Base-by-base conservation (phyloP, 495 filamentous ascomycete genomes). In the Tirmania nivea region DNA sequence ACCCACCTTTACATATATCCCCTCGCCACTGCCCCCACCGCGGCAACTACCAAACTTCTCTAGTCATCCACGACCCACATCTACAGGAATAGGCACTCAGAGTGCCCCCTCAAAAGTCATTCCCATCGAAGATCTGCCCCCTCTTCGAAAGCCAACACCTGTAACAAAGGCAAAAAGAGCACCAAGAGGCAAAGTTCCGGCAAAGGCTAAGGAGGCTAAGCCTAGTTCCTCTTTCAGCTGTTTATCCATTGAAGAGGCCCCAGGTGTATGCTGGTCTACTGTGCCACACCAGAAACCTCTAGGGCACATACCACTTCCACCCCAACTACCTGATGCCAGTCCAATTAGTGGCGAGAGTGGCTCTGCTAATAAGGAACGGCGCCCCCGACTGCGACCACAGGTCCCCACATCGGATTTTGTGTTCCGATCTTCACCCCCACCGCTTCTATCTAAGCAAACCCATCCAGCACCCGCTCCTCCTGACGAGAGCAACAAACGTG, bases 141-240 rank as follows among this genome's bases (percentile, higher is more conserved):
- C 59, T 35, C 58, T 61, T 8, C 59, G 58, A 0, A 60, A 39
- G 37, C 59, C 59, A 19, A 61, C 59, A 0, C 59, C 51, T 54
- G 7, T 55, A 21, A 52, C 34, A 17, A 54, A 51, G 35, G 12
- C 35, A 10, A 48, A 34, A 34, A 17, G 20, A 14, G 6, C 17
- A 52, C 12, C 8, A 11, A 48, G 36, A 1, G 37, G 17, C 1
- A 34, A 36, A 52, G 51, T 52, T 3, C 16, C 51, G n/a, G 36
- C n/a, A 25, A 19, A 51, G 17, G 42, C 14, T 9, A 19, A 47
- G 42, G 42, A 17, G 39, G 21, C 34, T 8, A 14, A 34, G 17
- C 17, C 34, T 55, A 48, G 51, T 45, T 58, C 21, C 25, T 34
- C 50, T 50, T 50, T n/a, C 11, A 17, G 31, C 5, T 31, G 34